Base-by-base conservation (phyloP, 176 grass and related monocot genomes). In the Puya raimondii region DNA sequence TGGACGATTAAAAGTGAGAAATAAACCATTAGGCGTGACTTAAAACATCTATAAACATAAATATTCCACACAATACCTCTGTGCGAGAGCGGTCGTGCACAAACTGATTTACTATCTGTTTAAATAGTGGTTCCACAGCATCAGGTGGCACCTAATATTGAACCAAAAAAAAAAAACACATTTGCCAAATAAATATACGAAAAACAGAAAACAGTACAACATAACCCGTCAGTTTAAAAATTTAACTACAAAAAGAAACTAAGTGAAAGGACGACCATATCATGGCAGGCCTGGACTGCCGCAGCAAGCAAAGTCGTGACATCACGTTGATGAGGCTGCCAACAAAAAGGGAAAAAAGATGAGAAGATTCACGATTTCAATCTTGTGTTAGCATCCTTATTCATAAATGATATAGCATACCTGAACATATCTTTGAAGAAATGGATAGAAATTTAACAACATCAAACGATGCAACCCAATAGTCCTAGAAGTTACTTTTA, bases 41-140 rank as follows among this genome's bases (percentile, higher is more conserved):
- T 42, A 42, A 42, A 42, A 42, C 33, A 61, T 61, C 16, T 20
- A 61, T 22, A 16, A 61, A 9, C 16, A 10, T 21, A n/a, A 20
- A 61, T 61, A 61, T 61, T 9, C 6, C 10, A 61, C 7, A 59
- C 33, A 20, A 8, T 73, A 97, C 93, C 93, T 97, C 93, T 23
- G 93, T 85, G 16, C 88, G 87, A 80, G 93, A 88, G 58, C 81
- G 86, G 67, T 97, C 93, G 77, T 97, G 88, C 61, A 97, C 93
- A 83, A 97, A 97, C 52, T 91, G 87, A 92, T 97, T 97, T 71
- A 97, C 93, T 76, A 97, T 97, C 80, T 91, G 89, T 71, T 85
- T 90, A 77, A 97, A 97, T 15, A 97, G 69, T 73, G 93, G 89
- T 72, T 97, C 93, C 74, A 97, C 89, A 33, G 82, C 93, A 92